Base-by-base conservation (phyloP, 2,329 filamentous ascomycete genomes). In the Aspergillus fumigatiaffinis region DNA sequence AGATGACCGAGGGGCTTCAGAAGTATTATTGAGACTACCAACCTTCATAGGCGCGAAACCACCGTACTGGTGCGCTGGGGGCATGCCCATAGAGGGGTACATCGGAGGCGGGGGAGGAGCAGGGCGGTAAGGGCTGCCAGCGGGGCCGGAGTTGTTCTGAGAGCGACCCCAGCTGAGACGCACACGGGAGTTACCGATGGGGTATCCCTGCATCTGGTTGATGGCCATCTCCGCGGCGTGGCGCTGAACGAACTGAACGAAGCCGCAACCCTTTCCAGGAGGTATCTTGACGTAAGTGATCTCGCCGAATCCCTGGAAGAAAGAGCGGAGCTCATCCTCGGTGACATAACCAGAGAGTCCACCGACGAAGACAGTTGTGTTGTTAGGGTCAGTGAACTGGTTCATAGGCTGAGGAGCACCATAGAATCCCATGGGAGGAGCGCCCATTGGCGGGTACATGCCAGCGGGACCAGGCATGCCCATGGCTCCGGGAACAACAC, bases 271-370 rank as follows among this genome's bases (percentile, higher is more conserved):
- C 85, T 99, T 99, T 80, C 94, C 94, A 63, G 94, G 93, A 54
- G 94, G 94, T 58, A 99, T 99, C 87, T 99, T 99, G 81, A 99
- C 94, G 76, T 99, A 99, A 69, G 94, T 99, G 73, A 99, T 99
- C 76, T 99, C 94, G 60, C 94, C 94, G 64, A 99, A 99, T 68
- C 94, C 94, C 77, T 99, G 94, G 88, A 99, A 99, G 85, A 99
- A 99, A 0, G 92, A 97, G 62, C 94, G 91, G n/a, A 99, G 88
- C 82, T 99, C 94, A 70, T 99, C 94, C 81, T 99, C 94, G 50
- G 94, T 99, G 61, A 99, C 94, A 71, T 99, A 99, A 64, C 94
- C 94, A 41, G 92, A 97, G 4, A 99, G 86, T 54, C 94, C 94
- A 65, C 94, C 94, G 55, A 99, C 94, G 70, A 99, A 99, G 62